A percentile compares a stretch with the other conserved stretches of the same genome.
Conservation (phyloP, 2,329 filamentous ascomycete genomes). For the Paracoccidioides lutzii region DNA sequence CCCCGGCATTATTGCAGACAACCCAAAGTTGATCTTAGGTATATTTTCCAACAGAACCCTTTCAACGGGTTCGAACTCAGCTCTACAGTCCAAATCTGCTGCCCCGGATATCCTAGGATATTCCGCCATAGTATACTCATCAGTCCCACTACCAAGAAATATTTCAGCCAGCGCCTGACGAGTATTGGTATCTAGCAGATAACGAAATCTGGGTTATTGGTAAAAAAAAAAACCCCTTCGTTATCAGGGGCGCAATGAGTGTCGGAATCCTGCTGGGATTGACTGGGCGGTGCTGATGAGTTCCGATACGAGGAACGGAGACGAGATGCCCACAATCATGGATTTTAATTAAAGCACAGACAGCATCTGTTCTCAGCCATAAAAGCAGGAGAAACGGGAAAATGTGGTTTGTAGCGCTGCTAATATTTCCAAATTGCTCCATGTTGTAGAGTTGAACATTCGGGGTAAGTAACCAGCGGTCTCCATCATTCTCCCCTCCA, state of each 20-base stretch:
- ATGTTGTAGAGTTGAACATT: slow-evolving; percentile 25
- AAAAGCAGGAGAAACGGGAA: neutral
- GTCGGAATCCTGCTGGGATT: slow-evolving; percentile 56
- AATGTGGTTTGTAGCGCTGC: slow-evolving; percentile 27
- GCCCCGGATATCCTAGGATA: slow-evolving; percentile 30
- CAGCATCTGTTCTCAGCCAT: neutral
- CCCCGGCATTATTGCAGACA: slow-evolving; percentile 37
- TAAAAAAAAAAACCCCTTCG: slow-evolving; percentile 54
- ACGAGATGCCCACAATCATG: slow-evolving; percentile 40
- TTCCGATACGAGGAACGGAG: slow-evolving; percentile 47
- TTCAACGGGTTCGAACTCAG: slow-evolving; percentile 48
- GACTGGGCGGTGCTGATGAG: slow-evolving; percentile 51
- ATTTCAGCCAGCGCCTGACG: slow-evolving; percentile 53
- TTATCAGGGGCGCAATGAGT: slow-evolving; percentile 51
- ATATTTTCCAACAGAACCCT: slow-evolving; percentile 60
- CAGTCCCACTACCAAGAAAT: slow-evolving; percentile 42
- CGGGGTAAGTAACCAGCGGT: slow-evolving; percentile 34
- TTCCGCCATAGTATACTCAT: slow-evolving; percentile 50
- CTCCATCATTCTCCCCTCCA: slow-evolving; percentile 30
- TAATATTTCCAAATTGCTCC: slow-evolving; percentile 37
- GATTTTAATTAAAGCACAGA: slow-evolving; percentile 14
- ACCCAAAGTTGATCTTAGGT: slow-evolving; percentile 38
- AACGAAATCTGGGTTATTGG: slow-evolving; percentile 54
- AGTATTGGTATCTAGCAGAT: slow-evolving; percentile 48
- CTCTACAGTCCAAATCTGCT: slow-evolving; percentile 45